These are phyloP conservation scores for Amphibolis antarctica DNA, from an alignment of 106 monocot genomes.

Conservation along the genomic window DNA sequence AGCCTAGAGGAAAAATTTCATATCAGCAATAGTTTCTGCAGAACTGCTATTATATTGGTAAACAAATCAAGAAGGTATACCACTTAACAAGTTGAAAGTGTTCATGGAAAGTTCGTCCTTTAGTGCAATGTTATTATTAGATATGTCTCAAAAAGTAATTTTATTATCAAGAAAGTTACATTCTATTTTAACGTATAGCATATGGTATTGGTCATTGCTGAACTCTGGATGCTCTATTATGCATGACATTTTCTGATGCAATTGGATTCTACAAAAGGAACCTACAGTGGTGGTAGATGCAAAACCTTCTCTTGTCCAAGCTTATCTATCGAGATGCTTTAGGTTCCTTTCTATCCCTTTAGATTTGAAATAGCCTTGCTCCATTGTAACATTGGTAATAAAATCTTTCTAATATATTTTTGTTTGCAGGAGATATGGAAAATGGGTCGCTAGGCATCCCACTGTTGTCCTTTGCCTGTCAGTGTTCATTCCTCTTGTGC, in stretches of 20 bases:
- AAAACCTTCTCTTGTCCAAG: constrained; percentile 49
- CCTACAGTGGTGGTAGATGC: constrained; percentile 8
- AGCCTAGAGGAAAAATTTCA: no score
- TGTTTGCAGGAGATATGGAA: constrained; percentile 64
- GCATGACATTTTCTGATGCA: not conserved
- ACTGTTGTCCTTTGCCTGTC: constrained; percentile 55
- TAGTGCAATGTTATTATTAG: no score
- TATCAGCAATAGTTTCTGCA: no score
- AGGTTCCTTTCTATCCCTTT: constrained; percentile 30
- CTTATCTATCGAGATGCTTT: constrained; percentile 58
- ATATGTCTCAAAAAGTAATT: no score
- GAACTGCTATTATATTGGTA: no score
- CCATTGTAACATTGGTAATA: not conserved
- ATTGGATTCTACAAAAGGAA: constrained; percentile 18
- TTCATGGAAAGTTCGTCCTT: no score
- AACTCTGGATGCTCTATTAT: not conserved
- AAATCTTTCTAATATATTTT: not conserved
- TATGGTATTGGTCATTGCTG: not conserved
- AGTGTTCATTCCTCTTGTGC: constrained; percentile 58
- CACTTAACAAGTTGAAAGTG: no score
- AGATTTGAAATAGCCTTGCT: not conserved
- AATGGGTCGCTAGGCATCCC: constrained; percentile 58
- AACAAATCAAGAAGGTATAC: no score
- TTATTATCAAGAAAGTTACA: no score
- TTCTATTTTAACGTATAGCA: no score